Base-by-base conservation (phyloP, 139 green algal genomes). In the Coelastrella sp. region DNA sequence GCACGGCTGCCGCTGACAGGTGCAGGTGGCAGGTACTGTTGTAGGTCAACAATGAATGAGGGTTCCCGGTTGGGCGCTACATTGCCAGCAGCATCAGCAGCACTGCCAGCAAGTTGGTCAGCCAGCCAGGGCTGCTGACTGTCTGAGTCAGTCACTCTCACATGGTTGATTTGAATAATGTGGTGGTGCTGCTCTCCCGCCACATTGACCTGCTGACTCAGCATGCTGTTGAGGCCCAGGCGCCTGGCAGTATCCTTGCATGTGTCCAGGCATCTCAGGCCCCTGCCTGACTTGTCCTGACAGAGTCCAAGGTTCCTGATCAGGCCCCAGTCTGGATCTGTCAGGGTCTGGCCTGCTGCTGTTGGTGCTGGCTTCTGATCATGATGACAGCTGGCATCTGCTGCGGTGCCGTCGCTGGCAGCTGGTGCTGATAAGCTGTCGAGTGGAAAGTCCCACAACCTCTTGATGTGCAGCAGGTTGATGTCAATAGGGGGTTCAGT, bases 151-250 rank as follows among this genome's bases (percentile, higher is more conserved):
- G 19, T 11, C 14, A 17, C 6, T n/a, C 76, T 70, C 27, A 73
- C 82, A 22, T 87, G 74, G 59, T 87, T 78, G 60, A 87, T 65
- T 65, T 87, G 82, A 8, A 87, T 78, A 15, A 87, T 24, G 19
- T 79, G 65, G 7, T 87, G 82, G 27, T 78, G 82, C 25, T 76
- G 82, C 58, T 35, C 17, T 83, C 25, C 78, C 35, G 78, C 78
- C 60, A 27, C 12, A 6, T 10, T 27, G 20, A 85, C 10, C n/a
- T 74, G 80, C 14, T 73, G 80, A 12, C 57, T 85, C 58, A 85
- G 56, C 24, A 87, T n/a, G 59, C 61, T 25, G 6, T 27, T 35
- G 11, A 76, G 56, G 19, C 61, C 79, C 82, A 75, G 60, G 11
- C 35, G n/a, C 82, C 35, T 49, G 3, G 82, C 60, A 4, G 82